A percentile compares a stretch with the other conserved stretches of the same genome.
These are phyloP conservation scores for Ogataea pilisensis DNA, from an alignment of 805 yeast genomes.

Conservation along the genomic window DNA sequence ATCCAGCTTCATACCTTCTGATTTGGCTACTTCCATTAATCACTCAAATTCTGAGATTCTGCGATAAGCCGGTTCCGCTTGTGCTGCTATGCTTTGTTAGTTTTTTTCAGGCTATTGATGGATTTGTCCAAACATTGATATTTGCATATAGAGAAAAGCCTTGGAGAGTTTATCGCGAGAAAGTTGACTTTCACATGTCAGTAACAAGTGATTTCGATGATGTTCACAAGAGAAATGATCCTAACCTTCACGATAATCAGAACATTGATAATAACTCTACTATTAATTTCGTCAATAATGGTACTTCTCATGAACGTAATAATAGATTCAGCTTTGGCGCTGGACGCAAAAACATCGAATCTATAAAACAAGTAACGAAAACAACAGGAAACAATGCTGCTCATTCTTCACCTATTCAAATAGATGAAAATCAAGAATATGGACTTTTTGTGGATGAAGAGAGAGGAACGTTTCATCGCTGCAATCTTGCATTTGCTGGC, in stretches of 20 bases:
- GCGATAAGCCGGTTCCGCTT: conserved; percentile 4
- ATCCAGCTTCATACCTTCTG: conserved; percentile 14
- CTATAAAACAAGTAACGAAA: too few relatives aligned
- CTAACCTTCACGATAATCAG: not conserved
- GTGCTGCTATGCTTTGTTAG: conserved; percentile 8
- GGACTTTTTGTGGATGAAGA: too few relatives aligned
- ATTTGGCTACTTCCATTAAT: conserved; percentile 17
- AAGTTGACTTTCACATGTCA: not conserved
- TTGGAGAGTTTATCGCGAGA: conserved; percentile 12
- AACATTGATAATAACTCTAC: not conserved
- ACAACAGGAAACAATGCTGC: too few relatives aligned
- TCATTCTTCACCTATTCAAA: too few relatives aligned
- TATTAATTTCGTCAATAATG: not conserved
- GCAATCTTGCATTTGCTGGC: too few relatives aligned
- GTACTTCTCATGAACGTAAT: too few relatives aligned
- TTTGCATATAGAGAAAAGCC: conserved; percentile 19
- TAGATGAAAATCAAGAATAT: too few relatives aligned
- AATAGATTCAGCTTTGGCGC: too few relatives aligned
- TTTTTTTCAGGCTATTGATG: conserved; percentile 18
- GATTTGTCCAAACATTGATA: conserved; percentile 14
- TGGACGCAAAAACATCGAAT: too few relatives aligned
- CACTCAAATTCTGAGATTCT: conserved; percentile 13
- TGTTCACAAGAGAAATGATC: not conserved
- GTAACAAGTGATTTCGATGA: not conserved
- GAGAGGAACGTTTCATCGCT: too few relatives aligned